Conservation (phyloP, 1,284 basidiomycete species). For the Papiliotrema fonsecae region DNA sequence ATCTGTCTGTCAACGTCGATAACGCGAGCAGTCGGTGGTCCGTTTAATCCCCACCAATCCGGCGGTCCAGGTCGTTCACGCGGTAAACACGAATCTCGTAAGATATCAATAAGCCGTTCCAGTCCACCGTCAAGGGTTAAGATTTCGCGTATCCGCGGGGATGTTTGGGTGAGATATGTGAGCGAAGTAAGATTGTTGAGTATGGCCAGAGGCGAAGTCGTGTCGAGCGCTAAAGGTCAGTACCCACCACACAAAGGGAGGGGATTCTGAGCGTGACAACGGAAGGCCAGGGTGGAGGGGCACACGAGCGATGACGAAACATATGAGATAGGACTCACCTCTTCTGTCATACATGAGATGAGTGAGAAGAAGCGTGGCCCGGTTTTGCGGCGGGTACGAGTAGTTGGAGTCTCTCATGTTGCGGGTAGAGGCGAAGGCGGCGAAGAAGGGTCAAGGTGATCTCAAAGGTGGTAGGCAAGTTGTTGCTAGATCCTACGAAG, state of each 20-base stretch:
- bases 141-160: constrained; percentile 95
- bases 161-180: constrained; percentile 94
- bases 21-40: constrained; percentile 46
- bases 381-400: constrained; percentile 88
- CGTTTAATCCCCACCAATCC: constrained; percentile 47
- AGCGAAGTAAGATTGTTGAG: constrained; percentile 97
- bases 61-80: constrained; percentile 34
- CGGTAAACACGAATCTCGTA: constrained; percentile 67
- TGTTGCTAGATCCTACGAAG: too few relatives aligned
- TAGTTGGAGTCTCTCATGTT: constrained; percentile 95
- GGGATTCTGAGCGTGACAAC: background rate
- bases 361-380: constrained; percentile 91
- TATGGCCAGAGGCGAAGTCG: constrained; percentile 80
- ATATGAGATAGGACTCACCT: constrained; percentile 57
- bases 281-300: background rate
- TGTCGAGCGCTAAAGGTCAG: constrained; percentile 72
- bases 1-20: constrained; percentile 70
- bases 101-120: constrained; percentile 87
- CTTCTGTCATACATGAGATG: constrained; percentile 91
- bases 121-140: constrained; percentile 96
- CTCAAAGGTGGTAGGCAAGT: too few relatives aligned
- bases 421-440: background rate
- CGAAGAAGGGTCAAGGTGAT: background rate
- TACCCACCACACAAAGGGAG: background rate
- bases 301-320: background rate